Conservation (phyloP, 192 early-diverging fungal species). For the Ambispora gerdemannii region DNA sequence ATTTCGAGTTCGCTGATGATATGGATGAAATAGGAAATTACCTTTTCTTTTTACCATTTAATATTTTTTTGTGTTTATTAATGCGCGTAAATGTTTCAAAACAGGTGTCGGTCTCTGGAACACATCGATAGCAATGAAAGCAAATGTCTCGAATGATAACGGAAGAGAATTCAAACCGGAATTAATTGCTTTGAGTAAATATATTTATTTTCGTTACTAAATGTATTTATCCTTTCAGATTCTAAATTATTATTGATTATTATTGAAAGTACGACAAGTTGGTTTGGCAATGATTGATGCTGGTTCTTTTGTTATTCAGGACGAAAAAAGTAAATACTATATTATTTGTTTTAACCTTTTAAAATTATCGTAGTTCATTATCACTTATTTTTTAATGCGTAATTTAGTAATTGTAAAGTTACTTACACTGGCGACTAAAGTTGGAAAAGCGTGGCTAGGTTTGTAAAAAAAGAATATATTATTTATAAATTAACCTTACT, state of each 20-base stretch:
- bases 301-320: not conserved
- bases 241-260: not conserved
- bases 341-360: not conserved
- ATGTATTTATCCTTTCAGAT: not conserved
- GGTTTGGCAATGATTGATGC: conserved; percentile 19
- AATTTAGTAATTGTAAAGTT: conserved; percentile 17
- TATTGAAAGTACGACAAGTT: conserved; percentile 13
- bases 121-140: conserved; percentile 18
- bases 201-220: not conserved
- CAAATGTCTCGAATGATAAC: not conserved
- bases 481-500: not conserved
- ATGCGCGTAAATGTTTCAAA: not conserved
- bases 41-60: not conserved
- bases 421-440: conserved; percentile 20
- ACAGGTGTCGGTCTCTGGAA: conserved; percentile 23
- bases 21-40: conserved; percentile 24
- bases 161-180: not conserved
- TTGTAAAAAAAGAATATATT: not conserved
- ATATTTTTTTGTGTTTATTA: not conserved
- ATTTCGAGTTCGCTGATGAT: conserved; percentile 17
- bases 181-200: conserved; percentile 16
- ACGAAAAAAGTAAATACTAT: conserved; percentile 9
- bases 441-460: conserved; percentile 29
- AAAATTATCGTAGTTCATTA: too few relatives aligned
- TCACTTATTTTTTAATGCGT: not conserved